Conservation (phyloP, 257 asterid species). For the Haberlea rhodopensis region DNA sequence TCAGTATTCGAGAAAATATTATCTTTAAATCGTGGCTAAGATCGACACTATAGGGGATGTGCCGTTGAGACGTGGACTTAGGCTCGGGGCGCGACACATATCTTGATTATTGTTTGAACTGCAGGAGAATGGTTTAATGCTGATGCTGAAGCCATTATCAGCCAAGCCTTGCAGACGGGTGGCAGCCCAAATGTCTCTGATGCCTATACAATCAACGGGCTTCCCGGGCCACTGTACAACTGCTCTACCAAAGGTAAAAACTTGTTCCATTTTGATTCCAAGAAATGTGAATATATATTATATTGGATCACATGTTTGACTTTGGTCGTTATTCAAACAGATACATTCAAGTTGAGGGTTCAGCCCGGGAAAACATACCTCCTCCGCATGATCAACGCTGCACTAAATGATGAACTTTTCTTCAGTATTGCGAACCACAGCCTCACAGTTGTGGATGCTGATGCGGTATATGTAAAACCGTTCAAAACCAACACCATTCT, state of each 20-base stretch:
- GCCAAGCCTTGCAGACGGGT: slow-evolving; percentile 38
- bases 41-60: too few species aligned
- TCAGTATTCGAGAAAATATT: too few species aligned
- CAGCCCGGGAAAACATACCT: slow-evolving; percentile 35
- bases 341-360: slow-evolving; percentile 40
- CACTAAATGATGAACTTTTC: slow-evolving; percentile 46
- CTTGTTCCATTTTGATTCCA: not conserved
- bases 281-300: not conserved
- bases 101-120: not conserved
- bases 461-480: slow-evolving; percentile 48
- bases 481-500: slow-evolving; percentile 33
- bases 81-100: too few species aligned
- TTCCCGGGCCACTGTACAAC: slow-evolving; percentile 45
- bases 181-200: slow-evolving; percentile 45
- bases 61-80: too few species aligned
- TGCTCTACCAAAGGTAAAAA: slow-evolving; percentile 40
- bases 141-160: slow-evolving; percentile 35
- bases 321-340: slow-evolving; percentile 13
- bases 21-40: too few species aligned
- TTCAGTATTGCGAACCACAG: slow-evolving; percentile 50
- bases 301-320: not conserved
- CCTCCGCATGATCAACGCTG: slow-evolving; percentile 44
- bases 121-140: slow-evolving; percentile 53
- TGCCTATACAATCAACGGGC: slow-evolving; percentile 48
- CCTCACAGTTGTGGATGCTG: slow-evolving; percentile 39